Conservation (phyloP, 208 protist species). For the Trypanosoma grayi region DNA sequence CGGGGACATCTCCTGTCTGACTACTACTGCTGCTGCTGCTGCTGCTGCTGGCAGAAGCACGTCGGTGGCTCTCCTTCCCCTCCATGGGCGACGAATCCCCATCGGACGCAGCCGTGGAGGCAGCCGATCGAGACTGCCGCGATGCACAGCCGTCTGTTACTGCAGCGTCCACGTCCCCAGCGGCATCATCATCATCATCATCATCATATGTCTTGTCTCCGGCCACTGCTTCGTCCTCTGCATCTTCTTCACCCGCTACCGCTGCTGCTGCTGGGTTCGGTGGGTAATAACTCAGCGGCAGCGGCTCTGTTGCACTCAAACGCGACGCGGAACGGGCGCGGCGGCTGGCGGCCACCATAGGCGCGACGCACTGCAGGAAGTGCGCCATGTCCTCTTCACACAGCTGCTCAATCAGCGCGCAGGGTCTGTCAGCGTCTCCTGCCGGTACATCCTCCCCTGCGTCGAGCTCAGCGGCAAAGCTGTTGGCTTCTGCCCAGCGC, state of each 20-base stretch:
- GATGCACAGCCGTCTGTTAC: not conserved
- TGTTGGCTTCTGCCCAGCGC: constrained; percentile 60
- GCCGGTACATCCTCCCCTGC: not conserved
- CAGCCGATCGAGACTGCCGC: not conserved
- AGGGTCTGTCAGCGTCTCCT: constrained; percentile 12
- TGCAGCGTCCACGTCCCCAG: not conserved
- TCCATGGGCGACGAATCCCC: not conserved
- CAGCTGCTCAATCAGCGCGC: constrained; percentile 51
- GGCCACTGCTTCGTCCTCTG: not conserved
- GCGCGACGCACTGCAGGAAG: constrained; percentile 60
- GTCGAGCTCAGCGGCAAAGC: constrained; percentile 54
- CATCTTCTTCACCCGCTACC: not conserved
- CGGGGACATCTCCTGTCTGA: not conserved
- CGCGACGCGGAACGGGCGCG: constrained; percentile 63
- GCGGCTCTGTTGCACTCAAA: constrained; percentile 67
- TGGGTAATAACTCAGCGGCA: constrained; percentile 37
- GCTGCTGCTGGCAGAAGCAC: not conserved
- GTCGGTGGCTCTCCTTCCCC: not conserved
- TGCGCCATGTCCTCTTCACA: constrained; percentile 37
- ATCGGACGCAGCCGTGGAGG: not conserved
- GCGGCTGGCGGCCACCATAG: constrained; percentile 51
- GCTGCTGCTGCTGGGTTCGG: constrained; percentile 11
- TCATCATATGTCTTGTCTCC: not conserved
- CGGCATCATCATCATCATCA: not conserved
- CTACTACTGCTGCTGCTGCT: not conserved